Evolutionary conservation across 2,329 filamentous ascomycete species (phyloP), one percentile per base, ranked within the genome.

Genomic region (Calonectria multiphialidica): DNA sequence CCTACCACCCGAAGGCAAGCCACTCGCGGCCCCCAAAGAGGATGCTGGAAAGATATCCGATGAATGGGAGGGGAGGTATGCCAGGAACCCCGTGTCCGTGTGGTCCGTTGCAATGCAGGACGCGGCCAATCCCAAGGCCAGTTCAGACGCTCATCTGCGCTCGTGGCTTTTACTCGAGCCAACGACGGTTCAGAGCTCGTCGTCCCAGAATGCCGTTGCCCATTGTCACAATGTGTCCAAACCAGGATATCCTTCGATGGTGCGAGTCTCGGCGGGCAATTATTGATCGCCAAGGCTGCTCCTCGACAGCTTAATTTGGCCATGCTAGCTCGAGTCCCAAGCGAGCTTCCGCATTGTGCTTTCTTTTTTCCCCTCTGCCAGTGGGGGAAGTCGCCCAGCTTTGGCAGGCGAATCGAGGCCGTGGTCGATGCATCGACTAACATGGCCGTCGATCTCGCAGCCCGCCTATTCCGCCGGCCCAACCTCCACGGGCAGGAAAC

Each of bases 81-180:
- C 72, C 73, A 79, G 72, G 74, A 80, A 80, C 76, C 75, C 68
- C 69, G 75, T 71, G 69, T 65, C 59, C 40, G 68, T 70, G 67
- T 65, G 55, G 57, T 44, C 55, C 55, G 25, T 53, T 47, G 68
- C 64, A 40, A 59, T 64, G 74, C 33, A 62, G 13, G 44, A 71
- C 55, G 72, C 66, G 61, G 70, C 78, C 78, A 79, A 79, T 79
- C 74, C 77, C 40, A 69, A 47, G 73, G 50, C 71, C 68, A 44
- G 59, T 63, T 50, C 73, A 76, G 73, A 79, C 75, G 74, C 77
- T 78, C 73, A 74, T 78, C 59, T 77, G 72, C 57, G 63, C 45
- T 71, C 44, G 53, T 76, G 49, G 67, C 59, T 70, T 55, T 70
- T 53, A 42, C 64, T 68, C 47, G 68, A 75, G 66, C 78, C 78